Percentiles rank a stretch among this genome's conserved stretches.
Conservation (phyloP, 495 filamentous ascomycete genomes). For the Lasiosphaeria hispida region DNA sequence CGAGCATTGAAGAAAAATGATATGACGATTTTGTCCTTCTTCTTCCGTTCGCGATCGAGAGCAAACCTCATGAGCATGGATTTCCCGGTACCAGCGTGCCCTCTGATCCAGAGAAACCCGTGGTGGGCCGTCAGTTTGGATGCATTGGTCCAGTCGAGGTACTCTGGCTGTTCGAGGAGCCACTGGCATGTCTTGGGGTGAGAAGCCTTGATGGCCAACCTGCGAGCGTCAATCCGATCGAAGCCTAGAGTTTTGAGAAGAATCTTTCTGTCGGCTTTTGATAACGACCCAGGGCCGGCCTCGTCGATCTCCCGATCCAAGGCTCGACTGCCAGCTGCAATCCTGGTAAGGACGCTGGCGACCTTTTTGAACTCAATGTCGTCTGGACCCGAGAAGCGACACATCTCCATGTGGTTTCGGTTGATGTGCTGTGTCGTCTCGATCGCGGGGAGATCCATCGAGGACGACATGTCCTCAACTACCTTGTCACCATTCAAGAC, state of each 20-base stretch:
- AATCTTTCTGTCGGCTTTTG: too few species aligned
- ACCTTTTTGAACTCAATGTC: constrained; percentile 25
- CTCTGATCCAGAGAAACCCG: constrained; percentile 43
- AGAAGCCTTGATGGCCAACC: constrained; percentile 24
- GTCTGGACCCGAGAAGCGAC: constrained; percentile 20
- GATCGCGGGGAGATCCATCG: constrained; percentile 14
- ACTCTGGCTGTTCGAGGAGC: constrained; percentile 31
- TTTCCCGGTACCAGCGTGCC: constrained; percentile 45
- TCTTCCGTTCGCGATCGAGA: not conserved
- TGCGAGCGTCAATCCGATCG: constrained; percentile 30
- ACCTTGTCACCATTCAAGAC: constrained; percentile 20
- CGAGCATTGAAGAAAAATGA: constrained; percentile 31
- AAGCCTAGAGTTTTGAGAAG: constrained; percentile 32
- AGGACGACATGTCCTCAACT: constrained; percentile 28
- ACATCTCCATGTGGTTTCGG: constrained; percentile 27
- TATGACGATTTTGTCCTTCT: not conserved
- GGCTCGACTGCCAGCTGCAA: too few species aligned
- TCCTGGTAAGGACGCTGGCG: not conserved
- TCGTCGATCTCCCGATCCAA: too few species aligned
- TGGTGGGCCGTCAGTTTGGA: constrained; percentile 19
- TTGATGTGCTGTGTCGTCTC: constrained; percentile 22
- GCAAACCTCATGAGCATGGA: constrained; percentile 44
- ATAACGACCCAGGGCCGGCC: too few species aligned
- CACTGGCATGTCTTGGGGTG: constrained; percentile 37
- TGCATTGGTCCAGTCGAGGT: constrained; percentile 33